A percentile compares a stretch with the other conserved stretches of the same genome.
Evolutionary conservation across 345 rosid genomes (phyloP).

Genomic region (Populus simonii): DNA sequence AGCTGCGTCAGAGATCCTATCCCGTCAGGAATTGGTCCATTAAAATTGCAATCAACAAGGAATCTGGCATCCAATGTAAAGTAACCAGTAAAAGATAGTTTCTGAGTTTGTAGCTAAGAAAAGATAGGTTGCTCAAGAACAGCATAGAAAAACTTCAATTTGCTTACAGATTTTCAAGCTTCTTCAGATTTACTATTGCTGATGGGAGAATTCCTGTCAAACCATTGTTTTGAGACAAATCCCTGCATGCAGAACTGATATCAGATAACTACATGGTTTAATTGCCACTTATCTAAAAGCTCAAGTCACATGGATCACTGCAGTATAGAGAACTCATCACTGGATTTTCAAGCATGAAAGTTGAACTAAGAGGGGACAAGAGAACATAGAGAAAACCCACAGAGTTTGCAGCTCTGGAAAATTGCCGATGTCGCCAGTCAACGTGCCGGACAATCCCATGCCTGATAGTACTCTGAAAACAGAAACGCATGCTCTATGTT

Average conservation of each 20-base stretch:
- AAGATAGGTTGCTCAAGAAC: background rate
- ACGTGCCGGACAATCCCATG: background rate
- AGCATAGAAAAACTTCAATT: background rate
- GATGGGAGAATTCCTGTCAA: conserved; percentile 8
- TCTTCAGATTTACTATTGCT: conserved; percentile 7
- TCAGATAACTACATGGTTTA: no score
- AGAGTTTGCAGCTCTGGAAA: background rate
- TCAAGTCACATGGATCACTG: background rate
- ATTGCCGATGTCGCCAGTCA: background rate
- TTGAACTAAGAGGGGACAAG: background rate
- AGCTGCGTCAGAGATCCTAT: conserved; percentile 2
- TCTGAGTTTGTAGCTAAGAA: background rate
- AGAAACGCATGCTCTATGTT: background rate
- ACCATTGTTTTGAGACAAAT: conserved; percentile 5
- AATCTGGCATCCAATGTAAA: background rate
- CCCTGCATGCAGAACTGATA: background rate
- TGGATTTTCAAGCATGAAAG: background rate
- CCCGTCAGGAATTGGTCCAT: conserved; percentile 4
- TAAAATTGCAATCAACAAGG: conserved; percentile 2
- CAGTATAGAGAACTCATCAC: background rate
- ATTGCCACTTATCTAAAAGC: no score
- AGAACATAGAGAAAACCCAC: background rate
- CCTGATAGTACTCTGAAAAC: background rate
- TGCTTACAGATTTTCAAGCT: background rate
- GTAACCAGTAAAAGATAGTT: background rate